Evolutionary conservation across 2,329 filamentous ascomycete species (phyloP), one percentile per base, ranked within the genome.

Genomic region (Monosporascus sp.): DNA sequence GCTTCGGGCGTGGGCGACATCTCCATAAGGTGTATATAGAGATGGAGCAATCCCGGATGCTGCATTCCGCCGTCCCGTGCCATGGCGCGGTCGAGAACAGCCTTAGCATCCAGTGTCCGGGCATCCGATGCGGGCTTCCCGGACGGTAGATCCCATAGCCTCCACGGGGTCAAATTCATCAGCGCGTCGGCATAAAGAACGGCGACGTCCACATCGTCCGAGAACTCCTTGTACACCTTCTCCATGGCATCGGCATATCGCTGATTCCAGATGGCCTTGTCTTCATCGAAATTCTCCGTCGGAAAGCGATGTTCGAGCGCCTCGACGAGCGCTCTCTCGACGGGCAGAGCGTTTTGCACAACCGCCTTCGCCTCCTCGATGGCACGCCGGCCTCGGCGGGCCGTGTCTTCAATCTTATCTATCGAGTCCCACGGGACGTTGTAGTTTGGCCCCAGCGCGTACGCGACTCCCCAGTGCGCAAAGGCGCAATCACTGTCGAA

Each of bases 1-100:
- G 70, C 65, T 65, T 90, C 87, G 0, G 87, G 87, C 0, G 73
- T 77, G 0, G 75, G 71, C 0, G 87, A 90, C 87, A 90, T 90
- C 64, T 91, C 88, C 76, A 90, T 87, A 3, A 90, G 78, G 61
- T 91, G 87, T 40, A 91, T 88, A 66, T 91, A 91, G 34, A 90
- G 71, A 66, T 92, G 88, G 6, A 91, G 73, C 0, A 91, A 68
- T 0, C 88, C 88, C 0, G 88, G 85, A 61, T 94, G 89, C 7
- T 72, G 60, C 3, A 74, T 66, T 1, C 75, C 80, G 17, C 73
- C 75, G 1, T 75, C 66, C 3, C 76, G 72, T 2, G 68, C 63
- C 19, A 92, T 69, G 0, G 83, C 84, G 3, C 66, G 70, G 34
- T 89, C 85, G 2, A 90, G 73, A 0, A 86, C 73, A 0, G 53